Base-by-base conservation (phyloP, 2,329 filamentous ascomycete genomes). In the Trichoderma sp. region DNA sequence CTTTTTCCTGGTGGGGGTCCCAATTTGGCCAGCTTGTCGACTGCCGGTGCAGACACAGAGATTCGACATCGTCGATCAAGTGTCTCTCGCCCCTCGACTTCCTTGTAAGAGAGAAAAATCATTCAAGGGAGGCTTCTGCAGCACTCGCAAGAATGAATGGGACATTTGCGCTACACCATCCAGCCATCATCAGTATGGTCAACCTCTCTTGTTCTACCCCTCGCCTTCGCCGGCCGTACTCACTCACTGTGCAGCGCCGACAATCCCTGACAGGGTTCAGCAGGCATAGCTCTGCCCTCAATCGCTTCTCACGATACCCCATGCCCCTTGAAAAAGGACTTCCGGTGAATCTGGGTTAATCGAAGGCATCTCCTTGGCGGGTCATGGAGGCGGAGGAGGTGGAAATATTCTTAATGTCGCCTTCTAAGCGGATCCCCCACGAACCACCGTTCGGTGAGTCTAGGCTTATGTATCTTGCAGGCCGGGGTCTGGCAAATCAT, bases 391-490 rank as follows among this genome's bases (percentile, higher is more conserved):
- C 15, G 24, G 24, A 62, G n/a, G 39, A 9, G 26, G 50, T 62
- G 14, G 50, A 61, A 54, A 62, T 62, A 62, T 62, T 52, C 48
- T 60, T 47, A 57, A 60, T 62, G 58, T 62, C 58, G 48, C 58
- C 58, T 50, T 64, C 44, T 14, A 24, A 57, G 43, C 51, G 62
- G 62, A 58, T 50, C 54, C 62, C 58, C 52, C 62, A 57, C 62
- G 52, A 57, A 64, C 52, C 62, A 64, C 62, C 52, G 62, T 64
- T 57, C 52, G 51, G 62, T 56, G 51, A 56, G 61, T 48, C 51
- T 56, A 57, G 51, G 43, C 19, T 24, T 39, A 14, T 39, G 10
- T 3, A 58, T 21, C 51, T 28, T 30, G 24, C 12, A 28, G 19
- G 39, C 58, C 39, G 39, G 58, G 58, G 47, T 52, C 39, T 52